A percentile compares a stretch with the other conserved stretches of the same genome.
These are phyloP conservation scores for Pestalotiopsis sp. DNA, from an alignment of 2,329 filamentous ascomycete species.

Conservation along the genomic window DNA sequence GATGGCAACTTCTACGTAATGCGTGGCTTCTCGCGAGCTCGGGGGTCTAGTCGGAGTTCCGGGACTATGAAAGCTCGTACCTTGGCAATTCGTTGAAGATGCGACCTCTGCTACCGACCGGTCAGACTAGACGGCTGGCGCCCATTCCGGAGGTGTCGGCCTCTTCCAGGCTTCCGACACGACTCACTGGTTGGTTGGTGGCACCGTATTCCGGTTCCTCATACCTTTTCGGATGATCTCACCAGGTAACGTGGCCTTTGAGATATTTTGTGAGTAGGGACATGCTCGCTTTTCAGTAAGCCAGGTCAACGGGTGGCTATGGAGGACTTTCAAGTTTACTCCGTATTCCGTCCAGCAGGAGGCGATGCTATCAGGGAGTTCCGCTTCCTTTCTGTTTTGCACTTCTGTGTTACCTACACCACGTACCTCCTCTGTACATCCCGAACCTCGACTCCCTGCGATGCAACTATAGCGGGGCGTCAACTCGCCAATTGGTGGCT, in stretches of 20 bases:
- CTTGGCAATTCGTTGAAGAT: background rate
- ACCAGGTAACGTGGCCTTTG: background rate
- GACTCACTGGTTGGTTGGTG: background rate
- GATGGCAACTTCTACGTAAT: background rate
- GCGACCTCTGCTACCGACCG: background rate
- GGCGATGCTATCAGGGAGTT: background rate
- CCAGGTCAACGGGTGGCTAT: background rate
- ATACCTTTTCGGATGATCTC: no score
- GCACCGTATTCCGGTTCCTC: background rate
- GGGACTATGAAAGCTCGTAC: background rate
- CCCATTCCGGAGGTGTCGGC: background rate
- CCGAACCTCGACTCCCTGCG: background rate
- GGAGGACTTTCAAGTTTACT: background rate
- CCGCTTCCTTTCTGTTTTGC: background rate
- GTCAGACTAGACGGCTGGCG: background rate
- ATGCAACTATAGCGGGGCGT: background rate
- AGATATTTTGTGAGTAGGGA: background rate
- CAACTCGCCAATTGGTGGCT: background rate
- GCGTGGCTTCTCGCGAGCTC: background rate
- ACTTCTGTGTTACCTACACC: background rate
- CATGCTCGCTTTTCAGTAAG: background rate
- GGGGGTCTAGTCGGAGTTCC: background rate
- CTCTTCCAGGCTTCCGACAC: background rate
- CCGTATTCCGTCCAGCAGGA: background rate
- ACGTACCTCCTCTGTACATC: background rate